phyloP scores from a whole-genome alignment of 164 flowering plant species.

The Kalanchoe fedtschenkoi region DNA sequence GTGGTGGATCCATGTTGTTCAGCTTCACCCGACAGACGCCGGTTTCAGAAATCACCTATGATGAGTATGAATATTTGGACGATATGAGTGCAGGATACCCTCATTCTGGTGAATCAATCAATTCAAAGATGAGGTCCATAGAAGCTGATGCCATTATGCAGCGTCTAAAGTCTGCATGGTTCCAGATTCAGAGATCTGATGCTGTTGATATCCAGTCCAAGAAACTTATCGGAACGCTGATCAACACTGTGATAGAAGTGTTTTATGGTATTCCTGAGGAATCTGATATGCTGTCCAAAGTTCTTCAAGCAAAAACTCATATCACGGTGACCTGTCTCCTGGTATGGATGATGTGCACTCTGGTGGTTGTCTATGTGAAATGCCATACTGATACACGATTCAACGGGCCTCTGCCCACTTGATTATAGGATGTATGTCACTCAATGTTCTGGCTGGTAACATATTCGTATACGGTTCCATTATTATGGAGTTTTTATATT shows the following conservation, averaged over 20 bases:
- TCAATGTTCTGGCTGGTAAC: too few species aligned
- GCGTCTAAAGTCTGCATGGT: background rate
- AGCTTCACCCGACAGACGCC: background rate
- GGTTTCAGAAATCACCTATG: background rate
- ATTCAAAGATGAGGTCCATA: background rate
- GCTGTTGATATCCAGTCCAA: background rate
- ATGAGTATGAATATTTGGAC: background rate
- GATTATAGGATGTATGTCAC: too few species aligned
- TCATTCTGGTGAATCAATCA: background rate
- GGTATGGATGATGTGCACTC: conserved; percentile 2
- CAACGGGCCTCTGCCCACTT: background rate
- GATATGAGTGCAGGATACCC: background rate
- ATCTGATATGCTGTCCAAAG: conserved; percentile 1
- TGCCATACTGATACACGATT: background rate
- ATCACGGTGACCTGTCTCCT: background rate
- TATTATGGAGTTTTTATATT: too few species aligned
- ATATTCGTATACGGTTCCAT: too few species aligned
- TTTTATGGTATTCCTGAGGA: conserved; percentile 7
- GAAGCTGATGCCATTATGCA: background rate
- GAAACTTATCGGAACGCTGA: conserved; percentile 1
- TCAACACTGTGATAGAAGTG: background rate
- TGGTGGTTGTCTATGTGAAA: background rate
- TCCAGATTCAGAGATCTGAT: background rate
- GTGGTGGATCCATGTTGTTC: background rate
- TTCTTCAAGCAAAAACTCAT: background rate